These are phyloP conservation scores for Trapa incisa DNA, from an alignment of 345 rosid genomes.

Conservation along the genomic window DNA sequence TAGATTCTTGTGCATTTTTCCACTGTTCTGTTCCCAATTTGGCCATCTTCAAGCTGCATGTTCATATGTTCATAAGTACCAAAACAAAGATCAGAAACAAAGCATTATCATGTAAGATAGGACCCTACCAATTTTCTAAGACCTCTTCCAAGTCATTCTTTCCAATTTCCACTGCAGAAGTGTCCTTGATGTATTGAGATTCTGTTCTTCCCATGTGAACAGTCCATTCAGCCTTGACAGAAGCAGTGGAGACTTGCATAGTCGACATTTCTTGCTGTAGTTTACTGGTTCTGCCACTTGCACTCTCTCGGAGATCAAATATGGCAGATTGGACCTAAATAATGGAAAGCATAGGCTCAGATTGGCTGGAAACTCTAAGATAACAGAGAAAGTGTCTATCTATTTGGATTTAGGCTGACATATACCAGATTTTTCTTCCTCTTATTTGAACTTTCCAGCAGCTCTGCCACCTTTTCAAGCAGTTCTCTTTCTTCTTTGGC, in stretches of 20 bases:
- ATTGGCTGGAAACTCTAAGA: background rate
- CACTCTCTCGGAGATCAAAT: conserved; percentile 65
- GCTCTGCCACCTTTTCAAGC: conserved; percentile 82
- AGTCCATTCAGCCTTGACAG: conserved; percentile 69
- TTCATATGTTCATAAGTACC: background rate
- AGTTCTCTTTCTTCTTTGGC: conserved; percentile 78
- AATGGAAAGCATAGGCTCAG: conserved; percentile 1
- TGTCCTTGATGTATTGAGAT: conserved; percentile 51
- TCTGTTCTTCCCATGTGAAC: conserved; percentile 75
- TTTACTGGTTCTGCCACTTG: conserved; percentile 56
- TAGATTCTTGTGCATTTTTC: conserved; percentile 79
- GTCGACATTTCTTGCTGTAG: conserved; percentile 88
- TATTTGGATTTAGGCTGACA: background rate
- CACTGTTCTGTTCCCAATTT: conserved; percentile 72
- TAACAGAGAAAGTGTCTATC: background rate
- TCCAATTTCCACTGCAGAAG: conserved; percentile 60
- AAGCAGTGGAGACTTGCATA: conserved; percentile 69
- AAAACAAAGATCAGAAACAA: background rate
- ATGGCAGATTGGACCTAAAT: conserved; percentile 84
- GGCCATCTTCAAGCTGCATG: conserved; percentile 60
- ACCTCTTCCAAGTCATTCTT: conserved; percentile 68
- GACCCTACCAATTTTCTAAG: conserved; percentile 63
- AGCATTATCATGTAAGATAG: background rate
- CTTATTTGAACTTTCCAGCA: conserved; percentile 66
- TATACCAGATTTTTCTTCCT: conserved; percentile 85